Evolutionary conservation across 495 filamentous ascomycete species (phyloP).

Genomic region (Aspergillus taichungensis): DNA sequence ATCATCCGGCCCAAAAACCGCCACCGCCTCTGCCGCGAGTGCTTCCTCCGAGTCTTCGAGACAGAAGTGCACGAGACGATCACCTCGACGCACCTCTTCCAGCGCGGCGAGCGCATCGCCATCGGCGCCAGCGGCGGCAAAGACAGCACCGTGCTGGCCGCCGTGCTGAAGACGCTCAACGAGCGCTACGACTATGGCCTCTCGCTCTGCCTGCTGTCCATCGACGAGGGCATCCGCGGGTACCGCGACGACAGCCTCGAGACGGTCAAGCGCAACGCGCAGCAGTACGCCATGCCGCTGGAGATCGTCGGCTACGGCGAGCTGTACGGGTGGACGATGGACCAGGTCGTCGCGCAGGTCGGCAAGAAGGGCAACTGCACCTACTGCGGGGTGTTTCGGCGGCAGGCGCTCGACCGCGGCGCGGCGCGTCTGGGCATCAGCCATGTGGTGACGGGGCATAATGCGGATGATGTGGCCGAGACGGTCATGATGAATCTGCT

Average conservation of each 20-base stretch:
- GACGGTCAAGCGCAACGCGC: conserved; percentile 88
- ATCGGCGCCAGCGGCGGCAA: conserved; percentile 97
- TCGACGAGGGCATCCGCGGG: conserved; percentile 95
- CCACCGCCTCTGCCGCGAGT: conserved; percentile 79
- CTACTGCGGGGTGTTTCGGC: conserved; percentile 92
- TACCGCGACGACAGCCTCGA: conserved; percentile 94
- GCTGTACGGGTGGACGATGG: conserved; percentile 99
- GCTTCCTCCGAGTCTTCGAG: conserved; percentile 84
- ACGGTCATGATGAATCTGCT: conserved; percentile 97
- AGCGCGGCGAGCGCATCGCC: conserved; percentile 76
- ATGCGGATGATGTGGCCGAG: conserved; percentile 97
- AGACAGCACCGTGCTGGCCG: conserved; percentile 93
- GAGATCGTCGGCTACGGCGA: conserved; percentile 89
- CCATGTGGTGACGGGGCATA: conserved; percentile 96
- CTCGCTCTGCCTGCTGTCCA: conserved; percentile 75
- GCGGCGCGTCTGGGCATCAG: conserved; percentile 79
- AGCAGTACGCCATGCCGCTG: conserved; percentile 82
- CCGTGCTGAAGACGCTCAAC: conserved; percentile 89
- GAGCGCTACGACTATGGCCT: conserved; percentile 81
- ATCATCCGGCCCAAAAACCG: conserved; percentile 93
- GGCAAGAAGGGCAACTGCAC: conserved; percentile 99
- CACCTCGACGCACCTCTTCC: conserved; percentile 65
- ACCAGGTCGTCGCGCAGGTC: conserved; percentile 89
- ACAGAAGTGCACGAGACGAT: conserved; percentile 92
- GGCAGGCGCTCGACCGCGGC: conserved; percentile 89